Base-by-base conservation (phyloP, 805 yeast genomes). In the Brettanomyces bruxellensis region DNA sequence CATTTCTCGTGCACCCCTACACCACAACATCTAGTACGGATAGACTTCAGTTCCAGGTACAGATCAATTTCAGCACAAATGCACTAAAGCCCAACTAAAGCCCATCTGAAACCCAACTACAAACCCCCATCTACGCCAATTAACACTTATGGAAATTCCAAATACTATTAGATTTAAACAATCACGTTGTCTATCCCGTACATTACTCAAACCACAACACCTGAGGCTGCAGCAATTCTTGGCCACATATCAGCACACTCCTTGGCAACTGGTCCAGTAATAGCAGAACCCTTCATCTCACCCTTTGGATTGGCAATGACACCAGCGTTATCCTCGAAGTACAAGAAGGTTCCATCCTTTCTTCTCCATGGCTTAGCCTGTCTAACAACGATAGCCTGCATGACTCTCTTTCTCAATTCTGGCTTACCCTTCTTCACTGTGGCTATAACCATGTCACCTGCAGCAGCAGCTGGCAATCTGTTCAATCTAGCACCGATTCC, bases 201-300 rank as follows among this genome's bases (percentile, higher is more conserved):
- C 25, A 18, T 38, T 40, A 24, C 38, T 81, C 90, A 93, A 73
- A 90, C 99, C 75, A 93, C 99, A 73, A 93, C 99, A 88, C 99
- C 99, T 67, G 99, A 93, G 91, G 88, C 88, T 64, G 97, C 89
- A 70, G 99, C 98, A 80, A 93, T 93, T 82, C 99, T 88, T 75
- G 99, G 99, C 99, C 99, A 93, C 75, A 93, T 86, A 73, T 93
- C 99, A 73, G 99, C 99, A 83, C 99, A 95, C 82, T 93, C 99
- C 81, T 93, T 93, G 75, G 97, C 98, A 71, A 93, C 99, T 69
- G 99, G 99, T 76, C 99, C 99, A 70, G 99, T 95, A 74, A 93
- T 93, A 69, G 99, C 99, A 63, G 99, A 95, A 78, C 99, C 99
- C 83, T 93, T 93, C 99, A 95, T 93, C 79, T 93, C 99, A 82